Conservation (phyloP, 2,329 filamentous ascomycete genomes). For the Tolypocladium inflatum region DNA sequence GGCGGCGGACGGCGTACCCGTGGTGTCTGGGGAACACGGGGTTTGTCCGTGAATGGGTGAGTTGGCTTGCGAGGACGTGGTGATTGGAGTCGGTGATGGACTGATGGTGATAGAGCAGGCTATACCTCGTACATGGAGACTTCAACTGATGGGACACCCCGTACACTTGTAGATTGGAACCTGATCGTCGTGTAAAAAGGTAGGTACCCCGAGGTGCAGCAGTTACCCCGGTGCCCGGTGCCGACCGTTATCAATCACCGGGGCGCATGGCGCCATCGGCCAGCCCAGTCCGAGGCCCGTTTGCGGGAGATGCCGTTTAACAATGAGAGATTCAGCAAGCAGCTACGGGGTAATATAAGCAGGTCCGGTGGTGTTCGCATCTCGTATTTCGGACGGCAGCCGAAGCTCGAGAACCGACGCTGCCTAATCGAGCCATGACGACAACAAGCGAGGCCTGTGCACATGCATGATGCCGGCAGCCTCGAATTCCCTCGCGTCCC, state of each 20-base stretch:
- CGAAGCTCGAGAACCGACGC: background rate
- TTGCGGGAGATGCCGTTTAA: background rate
- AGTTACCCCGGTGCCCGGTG: background rate
- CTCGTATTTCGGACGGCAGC: background rate
- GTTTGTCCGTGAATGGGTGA: no score
- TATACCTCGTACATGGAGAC: no score
- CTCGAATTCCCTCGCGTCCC: background rate
- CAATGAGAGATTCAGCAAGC: background rate
- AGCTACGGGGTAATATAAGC: background rate
- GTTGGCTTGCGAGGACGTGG: no score
- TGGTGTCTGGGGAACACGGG: no score
- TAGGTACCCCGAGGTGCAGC: no score
- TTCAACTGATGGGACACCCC: no score
- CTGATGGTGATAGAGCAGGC: no score
- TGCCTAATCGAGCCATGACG: background rate
- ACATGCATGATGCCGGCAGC: background rate
- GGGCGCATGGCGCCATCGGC: background rate
- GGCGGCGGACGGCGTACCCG: no score
- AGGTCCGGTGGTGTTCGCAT: background rate
- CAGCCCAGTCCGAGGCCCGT: background rate
- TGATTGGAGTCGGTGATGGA: no score
- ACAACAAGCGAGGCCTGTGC: background rate
- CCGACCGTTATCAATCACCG: background rate
- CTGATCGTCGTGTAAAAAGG: background rate
- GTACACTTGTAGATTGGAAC: background rate